Evolutionary conservation across 2,329 filamentous ascomycete genomes (phyloP).

Genomic region (Penicillium sp.): DNA sequence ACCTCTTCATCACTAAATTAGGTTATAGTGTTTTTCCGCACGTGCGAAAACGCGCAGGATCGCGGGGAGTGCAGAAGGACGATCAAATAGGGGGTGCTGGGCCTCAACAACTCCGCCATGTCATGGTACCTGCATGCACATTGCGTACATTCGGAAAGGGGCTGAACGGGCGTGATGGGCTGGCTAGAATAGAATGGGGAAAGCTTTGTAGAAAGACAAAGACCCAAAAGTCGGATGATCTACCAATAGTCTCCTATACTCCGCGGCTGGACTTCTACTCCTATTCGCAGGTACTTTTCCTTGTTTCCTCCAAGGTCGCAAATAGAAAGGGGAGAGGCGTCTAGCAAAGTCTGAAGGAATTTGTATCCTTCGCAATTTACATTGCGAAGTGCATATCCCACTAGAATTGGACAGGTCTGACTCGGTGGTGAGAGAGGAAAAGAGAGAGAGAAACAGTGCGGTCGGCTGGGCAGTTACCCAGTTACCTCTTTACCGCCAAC

Average conservation of each 20-base stretch:
- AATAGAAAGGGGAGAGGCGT: conserved; percentile 1
- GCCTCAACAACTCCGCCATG: conserved; percentile 2
- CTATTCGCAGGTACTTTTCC: background rate
- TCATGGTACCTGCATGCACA: conserved; percentile 12
- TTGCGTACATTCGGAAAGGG: background rate
- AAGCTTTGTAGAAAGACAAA: background rate
- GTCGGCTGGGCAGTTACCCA: conserved; percentile 19
- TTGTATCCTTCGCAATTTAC: background rate
- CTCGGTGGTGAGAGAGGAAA: background rate
- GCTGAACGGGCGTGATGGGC: background rate
- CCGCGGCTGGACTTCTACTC: background rate
- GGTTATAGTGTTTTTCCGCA: conserved; percentile 18
- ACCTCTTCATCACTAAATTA: conserved; percentile 7
- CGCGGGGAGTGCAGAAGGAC: conserved; percentile 23
- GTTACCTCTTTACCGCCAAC: conserved; percentile 27
- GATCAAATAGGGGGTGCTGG: conserved; percentile 17
- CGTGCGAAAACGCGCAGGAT: conserved; percentile 22
- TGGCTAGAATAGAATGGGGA: background rate
- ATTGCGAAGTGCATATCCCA: background rate
- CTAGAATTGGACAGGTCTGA: background rate
- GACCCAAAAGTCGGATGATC: background rate
- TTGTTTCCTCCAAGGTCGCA: conserved; percentile 2
- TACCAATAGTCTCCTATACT: conserved; percentile 1
- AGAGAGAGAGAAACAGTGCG: background rate
- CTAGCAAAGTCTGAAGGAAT: background rate